Base-by-base conservation (phyloP, 306 rosid genomes). In the Ormosia semicastrata region DNA sequence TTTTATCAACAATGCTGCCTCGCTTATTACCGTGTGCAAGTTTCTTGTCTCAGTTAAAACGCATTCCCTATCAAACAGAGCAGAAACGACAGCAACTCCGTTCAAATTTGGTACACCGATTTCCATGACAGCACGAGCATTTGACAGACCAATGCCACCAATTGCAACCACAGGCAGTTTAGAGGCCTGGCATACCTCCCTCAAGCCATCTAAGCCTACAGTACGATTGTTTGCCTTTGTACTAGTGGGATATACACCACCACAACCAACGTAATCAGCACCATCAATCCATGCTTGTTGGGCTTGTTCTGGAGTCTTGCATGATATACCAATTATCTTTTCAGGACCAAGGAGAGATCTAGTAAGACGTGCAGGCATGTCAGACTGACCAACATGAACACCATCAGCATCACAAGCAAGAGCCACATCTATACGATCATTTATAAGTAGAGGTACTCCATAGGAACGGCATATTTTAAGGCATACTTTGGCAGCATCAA, bases 371-470 rank as follows among this genome's bases (percentile, higher is more conserved):
- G 79, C 89, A n/a, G 94, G 90, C 93, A 95, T 90, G 93, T 95
- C 99, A 29, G 98, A 93, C 71, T 95, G 98, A 57, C 99, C 98
- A 75, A 95, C 82, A 79, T 95, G 99, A 72, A 95, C 93, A 64
- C 99, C 99, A 68, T 92, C 99, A 2, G 99, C 99, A 75, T 89
- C 92, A 66, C 96, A 89, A 58, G 98, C 99, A 71, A 95, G 92
- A 46, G 96, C 96, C 43, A 95, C 86, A 76, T 95, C 96, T 12
- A 92, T 76, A 9, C 99, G 92, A 80, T 95, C 99, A 14, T 95
- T 95, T 85, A 95, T 92, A 52, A 95, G 88, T 8, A 93, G 80
- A 57, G 91, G 96, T 39, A 95, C 92, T 53, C 99, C 93, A 30
- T 84, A 79, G 53, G 87, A 82, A 77, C 44, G 93, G 50, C 99